Conservation (phyloP, 495 filamentous ascomycete genomes). For the Astrothelium subdiscretum region DNA sequence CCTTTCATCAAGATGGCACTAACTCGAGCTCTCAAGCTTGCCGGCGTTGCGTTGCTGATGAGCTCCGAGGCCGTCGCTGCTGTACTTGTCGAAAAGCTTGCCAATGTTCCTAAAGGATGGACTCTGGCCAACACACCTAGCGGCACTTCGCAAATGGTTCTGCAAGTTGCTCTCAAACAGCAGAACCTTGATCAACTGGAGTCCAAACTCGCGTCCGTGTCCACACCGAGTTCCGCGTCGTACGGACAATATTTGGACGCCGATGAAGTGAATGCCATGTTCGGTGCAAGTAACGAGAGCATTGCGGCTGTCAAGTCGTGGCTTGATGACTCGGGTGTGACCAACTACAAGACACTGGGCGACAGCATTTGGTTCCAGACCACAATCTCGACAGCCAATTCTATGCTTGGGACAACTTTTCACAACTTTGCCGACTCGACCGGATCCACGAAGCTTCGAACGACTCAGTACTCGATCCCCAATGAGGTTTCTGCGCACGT, state of each 20-base stretch:
- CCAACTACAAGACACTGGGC: constrained; percentile 31
- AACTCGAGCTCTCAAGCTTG: neutral
- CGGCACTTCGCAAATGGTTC: neutral
- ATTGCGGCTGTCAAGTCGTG: constrained; percentile 35
- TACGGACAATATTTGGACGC: constrained; percentile 48
- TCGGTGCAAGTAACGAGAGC: constrained; percentile 32
- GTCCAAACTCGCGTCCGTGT: constrained; percentile 41
- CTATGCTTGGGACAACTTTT: constrained; percentile 38
- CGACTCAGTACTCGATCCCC: constrained; percentile 17
- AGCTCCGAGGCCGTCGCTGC: neutral
- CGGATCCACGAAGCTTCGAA: constrained; percentile 24
- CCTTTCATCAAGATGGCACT: neutral
- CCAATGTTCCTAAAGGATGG: constrained; percentile 34
- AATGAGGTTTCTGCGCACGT: constrained; percentile 24
- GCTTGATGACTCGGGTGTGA: constrained; percentile 40
- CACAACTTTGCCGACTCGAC: constrained; percentile 27
- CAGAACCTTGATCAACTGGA: constrained; percentile 44
- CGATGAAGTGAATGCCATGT: constrained; percentile 40
- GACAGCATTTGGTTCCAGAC: constrained; percentile 39
- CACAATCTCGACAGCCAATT: constrained; percentile 36
- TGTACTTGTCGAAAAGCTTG: neutral
- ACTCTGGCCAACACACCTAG: constrained; percentile 21
- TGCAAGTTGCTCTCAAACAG: constrained; percentile 34
- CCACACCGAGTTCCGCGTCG: constrained; percentile 40
- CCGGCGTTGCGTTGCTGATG: neutral